Base-by-base conservation (phyloP, 2,329 filamentous ascomycete species). In the Epichloe elymi region DNA sequence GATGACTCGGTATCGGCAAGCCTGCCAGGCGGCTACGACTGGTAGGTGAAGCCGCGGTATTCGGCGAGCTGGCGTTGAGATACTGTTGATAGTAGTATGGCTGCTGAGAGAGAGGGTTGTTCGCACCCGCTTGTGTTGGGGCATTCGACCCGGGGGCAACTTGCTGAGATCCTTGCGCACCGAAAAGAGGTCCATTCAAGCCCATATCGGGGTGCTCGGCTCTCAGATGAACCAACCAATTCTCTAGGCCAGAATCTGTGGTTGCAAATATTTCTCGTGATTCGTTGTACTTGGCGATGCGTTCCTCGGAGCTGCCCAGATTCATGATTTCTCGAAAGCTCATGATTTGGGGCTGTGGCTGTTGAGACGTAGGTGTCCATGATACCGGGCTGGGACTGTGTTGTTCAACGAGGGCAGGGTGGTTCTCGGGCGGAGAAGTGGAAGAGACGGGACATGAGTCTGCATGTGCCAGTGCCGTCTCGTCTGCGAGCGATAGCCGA, bases 311-410 rank as follows among this genome's bases (percentile, higher is more conserved):
- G 2, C 78, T 79, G 15, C 78, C 74, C 47, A 93, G 74, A 8
- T 78, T 80, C 59, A 88, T 74, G 54, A 96, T 95, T 52, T 95
- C 85, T 48, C 82, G 79, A 67, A 94, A 90, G 1, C 76, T 71
- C 56, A 77, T 74, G 38, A 78, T 69, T 45, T 61, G 60, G 11
- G 61, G 45, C 23, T 51, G 54, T 23, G 51, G 43, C 26, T 46
- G 49, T 46, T 57, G 49, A 20, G 43, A 43, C 12, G 51, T 23
- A n/a, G 55, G 48, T 6, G 54, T 48, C 30, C 56, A 50, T 5
- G 14, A 12, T 12, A 41, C 19, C 15, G 51, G 20, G 7, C n/a
- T 23, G n/a, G 42, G 15, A 30, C 40, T 45, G 6, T 19, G 14
- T 3, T 47, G 52, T 7, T 30, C 37, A 11, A 52, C 53, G 17